Evolutionary conservation across 768 basidiomycete genomes (phyloP).

Genomic region (Kwoniella heveanensis): DNA sequence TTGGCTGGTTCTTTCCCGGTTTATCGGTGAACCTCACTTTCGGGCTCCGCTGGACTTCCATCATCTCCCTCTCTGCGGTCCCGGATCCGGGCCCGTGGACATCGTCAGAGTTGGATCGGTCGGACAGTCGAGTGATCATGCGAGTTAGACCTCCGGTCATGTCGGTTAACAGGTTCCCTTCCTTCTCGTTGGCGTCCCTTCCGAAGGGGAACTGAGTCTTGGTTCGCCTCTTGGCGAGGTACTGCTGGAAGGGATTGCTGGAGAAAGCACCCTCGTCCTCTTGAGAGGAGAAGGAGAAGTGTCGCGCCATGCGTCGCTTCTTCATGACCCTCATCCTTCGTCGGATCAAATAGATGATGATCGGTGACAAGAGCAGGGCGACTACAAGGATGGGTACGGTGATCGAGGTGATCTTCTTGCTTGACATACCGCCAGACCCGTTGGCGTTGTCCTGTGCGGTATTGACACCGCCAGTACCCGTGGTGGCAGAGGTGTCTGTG

Average conservation of each 20-base stretch:
- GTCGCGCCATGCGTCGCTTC: slow-evolving; percentile 48
- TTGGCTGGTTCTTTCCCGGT: slow-evolving; percentile 12
- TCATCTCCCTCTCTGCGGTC: slow-evolving; percentile 32
- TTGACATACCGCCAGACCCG: slow-evolving; percentile 10
- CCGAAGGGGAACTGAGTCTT: slow-evolving; percentile 40
- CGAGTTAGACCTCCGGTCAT: slow-evolving; percentile 21
- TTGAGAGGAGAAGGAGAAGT: slow-evolving; percentile 45
- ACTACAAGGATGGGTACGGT: slow-evolving; percentile 42
- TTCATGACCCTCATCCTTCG: slow-evolving; percentile 42
- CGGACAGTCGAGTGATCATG: slow-evolving; percentile 30
- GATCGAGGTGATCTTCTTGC: slow-evolving; percentile 35
- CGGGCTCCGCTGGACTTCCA: slow-evolving; percentile 19
- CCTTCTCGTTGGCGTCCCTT: slow-evolving; percentile 47
- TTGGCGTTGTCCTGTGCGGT: slow-evolving; percentile 3
- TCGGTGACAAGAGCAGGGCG: slow-evolving; percentile 30
- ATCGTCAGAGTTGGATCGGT: slow-evolving; percentile 11
- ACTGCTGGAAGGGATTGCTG: slow-evolving; percentile 8
- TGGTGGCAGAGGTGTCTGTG: slow-evolving; percentile 1
- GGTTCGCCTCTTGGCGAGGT: slow-evolving; percentile 8
- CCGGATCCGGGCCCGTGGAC: slow-evolving; percentile 14
- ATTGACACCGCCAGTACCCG: neutral
- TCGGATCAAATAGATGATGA: slow-evolving; percentile 45
- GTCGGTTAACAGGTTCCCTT: slow-evolving; percentile 31
- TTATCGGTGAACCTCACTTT: slow-evolving; percentile 11
- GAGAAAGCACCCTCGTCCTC: slow-evolving; percentile 37